Conservation (phyloP, 2,329 filamentous ascomycete genomes). For the Magnaporthiopsis poae region DNA sequence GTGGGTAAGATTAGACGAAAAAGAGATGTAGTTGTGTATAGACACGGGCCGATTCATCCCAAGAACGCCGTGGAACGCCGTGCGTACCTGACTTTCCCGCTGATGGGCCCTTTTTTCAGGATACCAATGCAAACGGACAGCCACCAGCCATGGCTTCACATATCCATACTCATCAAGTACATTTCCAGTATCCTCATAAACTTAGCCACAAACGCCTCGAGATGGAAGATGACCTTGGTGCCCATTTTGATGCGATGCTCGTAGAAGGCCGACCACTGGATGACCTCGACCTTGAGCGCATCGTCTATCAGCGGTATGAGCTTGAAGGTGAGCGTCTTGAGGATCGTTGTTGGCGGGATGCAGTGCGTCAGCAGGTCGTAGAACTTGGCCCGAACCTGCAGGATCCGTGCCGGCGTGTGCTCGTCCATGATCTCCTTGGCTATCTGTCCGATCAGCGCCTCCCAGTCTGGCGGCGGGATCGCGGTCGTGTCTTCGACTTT, state of each 20-base stretch:
- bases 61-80: not conserved
- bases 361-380: slow-evolving; percentile 96
- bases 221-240: slow-evolving; percentile 91
- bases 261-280: slow-evolving; percentile 94
- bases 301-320: slow-evolving; percentile 81
- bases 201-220: slow-evolving; percentile 96
- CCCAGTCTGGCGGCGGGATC: slow-evolving; percentile 94
- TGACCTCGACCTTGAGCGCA: slow-evolving; percentile 77
- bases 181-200: slow-evolving; percentile 95
- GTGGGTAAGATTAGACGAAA: too few relatives aligned
- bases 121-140: not conserved
- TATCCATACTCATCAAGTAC: slow-evolving; percentile 78
- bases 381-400: slow-evolving; percentile 84
- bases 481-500: slow-evolving; percentile 77
- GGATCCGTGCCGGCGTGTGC: slow-evolving; percentile 77
- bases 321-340: slow-evolving; percentile 92
- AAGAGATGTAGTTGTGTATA: too few relatives aligned
- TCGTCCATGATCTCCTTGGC: slow-evolving; percentile 91
- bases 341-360: slow-evolving; percentile 85
- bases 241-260: slow-evolving; percentile 89
- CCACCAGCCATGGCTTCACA: slow-evolving; percentile 27
- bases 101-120: not conserved
- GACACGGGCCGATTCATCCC: not conserved
- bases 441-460: slow-evolving; percentile 77
- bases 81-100: too few relatives aligned